Evolutionary conservation across 2,329 filamentous ascomycete genomes (phyloP).

Genomic region (Cladosporium halotolerans): DNA sequence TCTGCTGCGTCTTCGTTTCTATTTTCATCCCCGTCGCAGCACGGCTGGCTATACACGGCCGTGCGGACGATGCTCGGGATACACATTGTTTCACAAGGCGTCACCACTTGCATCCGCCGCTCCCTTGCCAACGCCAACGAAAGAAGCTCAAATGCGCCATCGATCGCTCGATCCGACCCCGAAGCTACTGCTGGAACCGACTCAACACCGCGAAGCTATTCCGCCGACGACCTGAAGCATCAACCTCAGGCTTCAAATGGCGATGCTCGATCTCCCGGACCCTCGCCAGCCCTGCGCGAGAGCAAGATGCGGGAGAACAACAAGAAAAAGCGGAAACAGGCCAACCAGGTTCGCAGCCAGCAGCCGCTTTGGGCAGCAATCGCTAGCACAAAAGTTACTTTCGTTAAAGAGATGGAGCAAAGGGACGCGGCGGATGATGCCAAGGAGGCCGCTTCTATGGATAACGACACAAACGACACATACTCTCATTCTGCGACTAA

Average conservation of each 20-base stretch:
- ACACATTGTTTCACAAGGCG: conserved; percentile 33
- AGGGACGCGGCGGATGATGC: conserved; percentile 70
- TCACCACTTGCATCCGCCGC: conserved; percentile 31
- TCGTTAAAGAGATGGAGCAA: conserved; percentile 73
- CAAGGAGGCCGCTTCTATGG: conserved; percentile 66
- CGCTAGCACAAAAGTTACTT: conserved; percentile 92
- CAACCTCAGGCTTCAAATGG: conserved; percentile 28
- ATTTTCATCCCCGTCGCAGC: conserved; percentile 25
- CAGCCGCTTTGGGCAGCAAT: conserved; percentile 92
- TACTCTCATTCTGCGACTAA: conserved; percentile 60
- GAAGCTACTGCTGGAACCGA: conserved; percentile 24
- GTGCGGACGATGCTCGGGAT: conserved; percentile 30
- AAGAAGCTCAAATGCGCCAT: conserved; percentile 24
- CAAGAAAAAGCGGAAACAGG: conserved; percentile 86
- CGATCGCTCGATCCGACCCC: conserved; percentile 26
- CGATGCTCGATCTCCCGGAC: conserved; percentile 46
- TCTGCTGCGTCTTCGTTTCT: conserved; percentile 25
- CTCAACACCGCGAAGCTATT: conserved; percentile 8
- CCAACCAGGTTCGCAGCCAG: conserved; percentile 79
- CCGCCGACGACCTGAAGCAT: conserved; percentile 21
- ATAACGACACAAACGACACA: conserved; percentile 58
- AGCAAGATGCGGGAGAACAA: conserved; percentile 53
- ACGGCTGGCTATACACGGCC: conserved; percentile 27
- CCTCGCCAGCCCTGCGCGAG: conserved; percentile 47
- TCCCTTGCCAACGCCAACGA: conserved; percentile 31